phyloP scores from a whole-genome alignment of 2,329 filamentous ascomycete species.

The Fusarium sp. region DNA sequence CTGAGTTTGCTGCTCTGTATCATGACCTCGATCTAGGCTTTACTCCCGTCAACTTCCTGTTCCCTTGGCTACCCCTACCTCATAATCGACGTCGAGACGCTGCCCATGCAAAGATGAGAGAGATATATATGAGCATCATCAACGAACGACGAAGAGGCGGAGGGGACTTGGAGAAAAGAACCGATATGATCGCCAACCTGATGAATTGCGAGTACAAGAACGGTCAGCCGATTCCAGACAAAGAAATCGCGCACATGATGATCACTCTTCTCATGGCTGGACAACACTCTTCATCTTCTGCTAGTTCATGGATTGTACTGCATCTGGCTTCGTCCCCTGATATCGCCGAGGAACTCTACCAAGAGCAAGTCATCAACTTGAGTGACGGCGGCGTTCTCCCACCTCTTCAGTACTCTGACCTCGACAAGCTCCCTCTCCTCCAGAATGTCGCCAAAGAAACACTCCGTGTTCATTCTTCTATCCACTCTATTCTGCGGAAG shows the following conservation, averaged over 20 bases:
- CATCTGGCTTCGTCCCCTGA: slow-evolving; percentile 76
- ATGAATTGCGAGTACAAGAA: slow-evolving; percentile 82
- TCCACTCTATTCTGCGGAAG: slow-evolving; percentile 77
- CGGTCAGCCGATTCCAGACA: slow-evolving; percentile 73
- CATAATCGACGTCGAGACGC: slow-evolving; percentile 77
- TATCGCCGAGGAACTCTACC: slow-evolving; percentile 74
- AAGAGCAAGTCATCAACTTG: slow-evolving; percentile 69
- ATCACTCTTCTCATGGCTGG: slow-evolving; percentile 86
- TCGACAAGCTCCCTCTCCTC: slow-evolving; percentile 69
- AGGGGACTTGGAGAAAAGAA: slow-evolving; percentile 53
- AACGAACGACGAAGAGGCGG: slow-evolving; percentile 63
- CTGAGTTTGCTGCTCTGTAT: slow-evolving; percentile 77
- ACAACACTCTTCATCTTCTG: slow-evolving; percentile 82
- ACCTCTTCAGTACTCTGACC: slow-evolving; percentile 65
- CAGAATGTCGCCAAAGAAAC: slow-evolving; percentile 76
- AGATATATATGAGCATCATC: slow-evolving; percentile 78
- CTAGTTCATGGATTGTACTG: slow-evolving; percentile 80
- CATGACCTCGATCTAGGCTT: slow-evolving; percentile 83
- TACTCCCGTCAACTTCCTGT: slow-evolving; percentile 81
- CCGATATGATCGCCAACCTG: slow-evolving; percentile 81
- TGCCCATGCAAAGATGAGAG: slow-evolving; percentile 75
- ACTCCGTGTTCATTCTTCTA: slow-evolving; percentile 74
- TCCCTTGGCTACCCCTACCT: slow-evolving; percentile 81
- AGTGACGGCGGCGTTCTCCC: slow-evolving; percentile 58
- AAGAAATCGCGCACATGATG: slow-evolving; percentile 86